A percentile compares a stretch with the other conserved stretches of the same genome.
Evolutionary conservation across 163 green algal genomes (phyloP).

Genomic region (Chlorella variabilis): DNA sequence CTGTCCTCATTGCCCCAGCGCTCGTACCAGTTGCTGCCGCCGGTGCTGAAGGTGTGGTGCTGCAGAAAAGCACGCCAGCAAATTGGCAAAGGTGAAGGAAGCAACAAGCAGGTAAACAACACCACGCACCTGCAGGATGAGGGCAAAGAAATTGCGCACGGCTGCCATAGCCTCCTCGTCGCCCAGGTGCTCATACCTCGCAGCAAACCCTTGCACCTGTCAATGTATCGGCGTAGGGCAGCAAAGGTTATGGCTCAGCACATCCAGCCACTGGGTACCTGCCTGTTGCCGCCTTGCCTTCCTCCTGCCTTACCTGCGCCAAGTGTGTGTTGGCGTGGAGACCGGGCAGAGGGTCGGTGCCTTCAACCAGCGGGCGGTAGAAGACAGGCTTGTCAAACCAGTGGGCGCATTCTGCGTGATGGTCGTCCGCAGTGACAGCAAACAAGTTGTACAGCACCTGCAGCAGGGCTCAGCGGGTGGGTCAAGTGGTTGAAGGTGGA

Average conservation of each 20-base stretch:
- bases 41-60: slow-evolving; percentile 42
- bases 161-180: slow-evolving; percentile 41
- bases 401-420: slow-evolving; percentile 40
- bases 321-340: slow-evolving; percentile 83
- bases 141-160: slow-evolving; percentile 51
- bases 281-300: no score
- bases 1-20: slow-evolving; percentile 36
- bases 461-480: no score
- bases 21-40: slow-evolving; percentile 53
- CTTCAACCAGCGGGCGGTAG: slow-evolving; percentile 50
- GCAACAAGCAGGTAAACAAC: background rate
- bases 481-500: background rate
- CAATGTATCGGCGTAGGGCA: background rate
- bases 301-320: slow-evolving; percentile 56
- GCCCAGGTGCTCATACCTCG: slow-evolving; percentile 53
- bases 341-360: slow-evolving; percentile 56
- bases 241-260: background rate
- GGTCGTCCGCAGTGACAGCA: slow-evolving; percentile 38
- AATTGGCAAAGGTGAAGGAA: background rate
- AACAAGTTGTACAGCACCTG: slow-evolving; percentile 70
- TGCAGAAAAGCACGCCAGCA: background rate
- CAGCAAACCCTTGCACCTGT: slow-evolving; percentile 76
- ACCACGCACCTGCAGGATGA: slow-evolving; percentile 29
- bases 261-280: background rate
- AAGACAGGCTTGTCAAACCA: slow-evolving; percentile 75